Conservation (phyloP, 2,329 filamentous ascomycete species). For the Colletotrichum agaves region DNA sequence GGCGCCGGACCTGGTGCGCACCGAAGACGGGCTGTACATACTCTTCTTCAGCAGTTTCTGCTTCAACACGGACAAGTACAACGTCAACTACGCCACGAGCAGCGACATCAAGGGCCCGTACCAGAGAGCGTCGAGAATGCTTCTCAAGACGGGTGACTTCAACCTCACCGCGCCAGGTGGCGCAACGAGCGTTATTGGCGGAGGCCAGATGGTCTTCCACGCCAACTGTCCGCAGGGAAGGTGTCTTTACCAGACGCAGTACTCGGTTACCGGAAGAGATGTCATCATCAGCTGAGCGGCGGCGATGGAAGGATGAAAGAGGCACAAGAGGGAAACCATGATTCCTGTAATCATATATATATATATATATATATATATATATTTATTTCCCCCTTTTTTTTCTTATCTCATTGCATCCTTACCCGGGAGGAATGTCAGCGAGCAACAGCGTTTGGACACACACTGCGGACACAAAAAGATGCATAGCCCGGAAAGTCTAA, state of each 20-base stretch:
- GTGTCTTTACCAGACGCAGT: constrained; percentile 49
- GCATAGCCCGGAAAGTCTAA: constrained; percentile 10
- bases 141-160: constrained; percentile 51
- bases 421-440: constrained; percentile 1
- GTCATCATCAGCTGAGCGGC: constrained; percentile 31
- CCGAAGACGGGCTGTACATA: constrained; percentile 61
- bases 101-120: constrained; percentile 51
- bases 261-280: constrained; percentile 31
- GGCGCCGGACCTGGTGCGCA: constrained; percentile 65
- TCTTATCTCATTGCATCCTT: constrained; percentile 1
- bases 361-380: no score
- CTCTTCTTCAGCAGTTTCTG: constrained; percentile 73
- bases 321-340: not conserved
- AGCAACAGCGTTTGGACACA: constrained; percentile 7
- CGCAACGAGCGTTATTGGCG: constrained; percentile 47
- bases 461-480: not conserved
- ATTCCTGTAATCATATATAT: constrained; percentile 18
- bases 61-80: constrained; percentile 64
- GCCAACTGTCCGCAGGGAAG: constrained; percentile 47
- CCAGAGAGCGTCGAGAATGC: constrained; percentile 43
- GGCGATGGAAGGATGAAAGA: not conserved
- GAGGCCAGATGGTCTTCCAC: constrained; percentile 49
- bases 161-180: constrained; percentile 55
- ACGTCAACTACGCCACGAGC: constrained; percentile 68
- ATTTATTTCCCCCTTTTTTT: not conserved